Base-by-base conservation (phyloP, 2,329 filamentous ascomycete genomes). In the Monosporascus sp. region DNA sequence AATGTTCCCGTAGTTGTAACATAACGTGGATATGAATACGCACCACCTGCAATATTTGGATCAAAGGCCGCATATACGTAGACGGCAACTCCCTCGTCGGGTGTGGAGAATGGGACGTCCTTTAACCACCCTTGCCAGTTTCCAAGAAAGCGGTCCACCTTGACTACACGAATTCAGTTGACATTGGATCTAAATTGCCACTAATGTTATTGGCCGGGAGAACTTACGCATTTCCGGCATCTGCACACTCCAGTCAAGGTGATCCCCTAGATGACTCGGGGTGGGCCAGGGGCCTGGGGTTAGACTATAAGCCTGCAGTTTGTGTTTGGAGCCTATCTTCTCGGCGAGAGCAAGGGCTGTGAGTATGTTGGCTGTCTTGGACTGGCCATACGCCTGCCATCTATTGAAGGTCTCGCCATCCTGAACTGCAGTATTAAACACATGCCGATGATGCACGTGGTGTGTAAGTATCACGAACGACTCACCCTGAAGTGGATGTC, bases 401-500 rank as follows among this genome's bases (percentile, higher is more conserved):
- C 46, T 58, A 19, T 64, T 53, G 51, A 66, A 67, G 6, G 45
- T 52, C 27, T 60, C 55, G 31, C 56, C 63, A 27, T 61, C 52
- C 60, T 44, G n/a, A 19, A 11, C 9, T 5, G 17, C 9, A 43
- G 19, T 22, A 11, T 43, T 43, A 43, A n/a, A 8, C 40, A 11
- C 6, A 20, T 43, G n/a, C 40, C 20, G 11, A 20, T n/a, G 4
- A 43, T 43, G 9, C 9, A 43, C n/a, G 14, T 11, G 19, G 40
- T 11, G 16, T 19, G 40, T 19, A 43, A 11, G 9, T 43, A 20
- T 11, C 9, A 43, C 8, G 20, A 20, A 20, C 19, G n/a, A 31
- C 45, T 50, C 57, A 72, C 73, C 20, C 70, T 64, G 52, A 76
- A 76, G 20, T 75, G 72, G 31, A 65, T 70, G 56, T 78, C 74